phyloP scores from a whole-genome alignment of 1,284 basidiomycete species.

The Cryptococcus neoformans region DNA sequence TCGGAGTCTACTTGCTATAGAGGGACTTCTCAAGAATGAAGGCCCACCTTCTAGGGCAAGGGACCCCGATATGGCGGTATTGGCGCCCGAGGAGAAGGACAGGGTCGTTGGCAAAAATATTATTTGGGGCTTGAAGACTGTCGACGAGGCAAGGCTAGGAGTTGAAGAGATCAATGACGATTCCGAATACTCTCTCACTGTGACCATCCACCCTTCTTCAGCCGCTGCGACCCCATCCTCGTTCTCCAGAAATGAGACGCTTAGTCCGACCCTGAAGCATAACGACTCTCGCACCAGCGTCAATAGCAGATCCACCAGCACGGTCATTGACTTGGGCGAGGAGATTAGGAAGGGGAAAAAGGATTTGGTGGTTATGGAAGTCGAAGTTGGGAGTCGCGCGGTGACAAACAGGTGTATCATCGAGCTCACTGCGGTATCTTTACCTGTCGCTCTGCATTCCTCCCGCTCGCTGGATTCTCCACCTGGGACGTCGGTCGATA shows the following conservation, averaged over 20 bases:
- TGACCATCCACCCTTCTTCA: constrained; percentile 25
- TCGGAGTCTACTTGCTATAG: constrained; percentile 65
- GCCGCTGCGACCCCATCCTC: background rate
- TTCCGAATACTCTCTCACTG: constrained; percentile 28
- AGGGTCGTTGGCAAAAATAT: constrained; percentile 11
- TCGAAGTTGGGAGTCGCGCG: constrained; percentile 33
- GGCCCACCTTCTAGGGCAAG: constrained; percentile 63
- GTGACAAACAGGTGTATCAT: constrained; percentile 38
- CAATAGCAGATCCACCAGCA: constrained; percentile 23
- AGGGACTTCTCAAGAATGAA: constrained; percentile 61
- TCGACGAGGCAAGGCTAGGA: constrained; percentile 27
- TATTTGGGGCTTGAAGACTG: constrained; percentile 34
- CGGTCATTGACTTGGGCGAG: constrained; percentile 37
- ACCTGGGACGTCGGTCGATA: background rate
- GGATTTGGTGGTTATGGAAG: constrained; percentile 37
- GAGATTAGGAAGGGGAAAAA: constrained; percentile 37
- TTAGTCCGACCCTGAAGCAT: constrained; percentile 28
- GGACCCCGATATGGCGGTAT: constrained; percentile 55
- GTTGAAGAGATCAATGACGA: constrained; percentile 36
- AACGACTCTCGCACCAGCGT: constrained; percentile 30
- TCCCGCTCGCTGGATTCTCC: background rate
- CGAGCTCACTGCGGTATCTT: constrained; percentile 30
- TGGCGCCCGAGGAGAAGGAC: constrained; percentile 27
- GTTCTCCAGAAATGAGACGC: constrained; percentile 8
- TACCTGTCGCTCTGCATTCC: constrained; percentile 30